Evolutionary conservation across 345 rosid genomes (phyloP), one percentile per base, ranked within the genome.

Genomic region (Citrus reticulata): DNA sequence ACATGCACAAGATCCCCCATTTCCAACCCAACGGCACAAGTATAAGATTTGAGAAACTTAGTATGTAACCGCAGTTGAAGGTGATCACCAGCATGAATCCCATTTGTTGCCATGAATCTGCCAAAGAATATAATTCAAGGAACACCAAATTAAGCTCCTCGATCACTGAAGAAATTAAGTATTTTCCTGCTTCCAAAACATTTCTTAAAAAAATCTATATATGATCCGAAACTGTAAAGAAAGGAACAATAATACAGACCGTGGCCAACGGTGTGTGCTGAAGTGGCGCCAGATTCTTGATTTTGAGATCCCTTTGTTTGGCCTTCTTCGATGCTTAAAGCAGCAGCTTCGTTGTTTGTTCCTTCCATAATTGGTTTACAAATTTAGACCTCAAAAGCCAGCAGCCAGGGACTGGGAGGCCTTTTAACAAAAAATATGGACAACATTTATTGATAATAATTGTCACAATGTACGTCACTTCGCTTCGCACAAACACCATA

Each of bases 21-120:
- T 63, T 80, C 87, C 85, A 82, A 3, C 87, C 84, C 55, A 85
- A 46, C 51, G 83, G 82, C 30, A 65, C 81, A 68, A 82, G 39
- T 27, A 71, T 82, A 5, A 82, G 81, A 66, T 72, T 82, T 40
- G 87, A 85, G 59, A 68, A 85, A 75, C 85, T 82, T 62, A 85
- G 25, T 51, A 80, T 64, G 68, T 79, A 82, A 39, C 83, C 88
- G 10, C 87, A 79, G 75, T 82, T 82, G 82, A 82, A 82, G 58
- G 73, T 30, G 35, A 81, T 85, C 54, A 78, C 79, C 68, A 85
- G 78, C 79, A 85, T 34, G 58, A 80, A n/a, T 20, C 87, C 87
- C 9, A 82, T 82, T 74, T 82, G 85, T 9, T 63, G 79, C 84
- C 87, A 85, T 60, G 87, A 74, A 68, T 85, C 87, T 82, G 85